phyloP scores from a whole-genome alignment of 2,329 filamentous ascomycete genomes.

The Curvularia hawaiiensis region DNA sequence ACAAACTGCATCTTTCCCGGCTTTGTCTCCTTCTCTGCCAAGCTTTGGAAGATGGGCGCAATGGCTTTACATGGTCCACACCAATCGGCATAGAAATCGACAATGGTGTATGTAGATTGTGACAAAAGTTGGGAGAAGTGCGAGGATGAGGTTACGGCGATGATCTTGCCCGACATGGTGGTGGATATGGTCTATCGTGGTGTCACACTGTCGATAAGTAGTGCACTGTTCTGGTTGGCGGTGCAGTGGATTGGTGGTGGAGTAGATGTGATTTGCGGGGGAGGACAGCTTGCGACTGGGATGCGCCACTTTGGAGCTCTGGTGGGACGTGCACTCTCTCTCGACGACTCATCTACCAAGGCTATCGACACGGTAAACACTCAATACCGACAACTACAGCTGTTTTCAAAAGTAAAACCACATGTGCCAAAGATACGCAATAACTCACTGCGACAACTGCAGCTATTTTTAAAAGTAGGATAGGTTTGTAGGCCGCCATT shows the following conservation, averaged over 20 bases:
- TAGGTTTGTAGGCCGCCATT: too few relatives aligned
- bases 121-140: constrained; percentile 45
- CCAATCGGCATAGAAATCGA: constrained; percentile 62
- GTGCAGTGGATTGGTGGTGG: neutral
- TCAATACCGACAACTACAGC: too few relatives aligned
- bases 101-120: constrained; percentile 49
- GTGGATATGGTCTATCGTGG: neutral
- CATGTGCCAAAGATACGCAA: too few relatives aligned
- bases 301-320: constrained; percentile 10
- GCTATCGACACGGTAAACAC: too few relatives aligned
- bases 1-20: constrained; percentile 56
- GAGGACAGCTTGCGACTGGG: constrained; percentile 16
- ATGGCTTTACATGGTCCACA: constrained; percentile 63
- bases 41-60: constrained; percentile 55
- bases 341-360: too few relatives aligned
- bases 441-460: too few relatives aligned
- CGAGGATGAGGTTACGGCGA: constrained; percentile 37
- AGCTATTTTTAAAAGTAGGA: too few relatives aligned
- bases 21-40: constrained; percentile 57
- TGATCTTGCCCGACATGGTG: constrained; percentile 42
- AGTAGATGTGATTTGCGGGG: constrained; percentile 9
- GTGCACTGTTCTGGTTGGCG: neutral
- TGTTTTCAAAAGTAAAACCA: too few relatives aligned
- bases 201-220: neutral
- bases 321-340: constrained; percentile 3